phyloP scores from a whole-genome alignment of 2,329 filamentous ascomycete genomes.

The Lachnellula cervina region DNA sequence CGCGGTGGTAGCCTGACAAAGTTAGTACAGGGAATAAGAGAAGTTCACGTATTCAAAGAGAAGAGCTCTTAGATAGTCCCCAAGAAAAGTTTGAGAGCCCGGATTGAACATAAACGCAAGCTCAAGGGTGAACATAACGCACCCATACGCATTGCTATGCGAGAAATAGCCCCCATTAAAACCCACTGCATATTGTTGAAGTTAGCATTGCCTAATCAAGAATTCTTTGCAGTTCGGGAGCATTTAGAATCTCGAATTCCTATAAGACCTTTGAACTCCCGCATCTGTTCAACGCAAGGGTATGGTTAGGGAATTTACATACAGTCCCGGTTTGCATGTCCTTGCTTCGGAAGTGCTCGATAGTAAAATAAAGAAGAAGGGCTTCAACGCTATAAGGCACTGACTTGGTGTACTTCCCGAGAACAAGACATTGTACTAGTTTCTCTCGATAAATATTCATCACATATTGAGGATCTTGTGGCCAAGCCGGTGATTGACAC shows the following conservation, averaged over 20 bases:
- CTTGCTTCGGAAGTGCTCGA: constrained; percentile 46
- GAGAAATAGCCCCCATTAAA: constrained; percentile 44
- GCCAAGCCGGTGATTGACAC: background rate
- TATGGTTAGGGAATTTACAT: no score
- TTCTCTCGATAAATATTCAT: constrained; percentile 44
- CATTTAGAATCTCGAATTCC: no score
- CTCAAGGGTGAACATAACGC: background rate
- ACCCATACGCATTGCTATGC: constrained; percentile 51
- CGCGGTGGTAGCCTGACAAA: constrained; percentile 42
- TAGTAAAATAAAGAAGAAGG: constrained; percentile 47
- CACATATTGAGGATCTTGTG: constrained; percentile 30
- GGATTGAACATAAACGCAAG: background rate
- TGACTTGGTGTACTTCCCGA: constrained; percentile 45
- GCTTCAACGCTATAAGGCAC: constrained; percentile 44
- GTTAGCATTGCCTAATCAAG: background rate
- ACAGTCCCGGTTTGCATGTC: constrained; percentile 35
- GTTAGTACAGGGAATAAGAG: background rate
- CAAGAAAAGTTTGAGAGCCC: background rate
- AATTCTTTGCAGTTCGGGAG: background rate
- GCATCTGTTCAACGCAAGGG: no score
- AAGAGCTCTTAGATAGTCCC: background rate
- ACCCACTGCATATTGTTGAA: constrained; percentile 37
- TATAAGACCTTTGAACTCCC: constrained; percentile 29
- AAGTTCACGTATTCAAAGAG: background rate
- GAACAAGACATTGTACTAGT: constrained; percentile 46